Base-by-base conservation (phyloP, 2,329 filamentous ascomycete species). In the Magnaporthiopsis poae region DNA sequence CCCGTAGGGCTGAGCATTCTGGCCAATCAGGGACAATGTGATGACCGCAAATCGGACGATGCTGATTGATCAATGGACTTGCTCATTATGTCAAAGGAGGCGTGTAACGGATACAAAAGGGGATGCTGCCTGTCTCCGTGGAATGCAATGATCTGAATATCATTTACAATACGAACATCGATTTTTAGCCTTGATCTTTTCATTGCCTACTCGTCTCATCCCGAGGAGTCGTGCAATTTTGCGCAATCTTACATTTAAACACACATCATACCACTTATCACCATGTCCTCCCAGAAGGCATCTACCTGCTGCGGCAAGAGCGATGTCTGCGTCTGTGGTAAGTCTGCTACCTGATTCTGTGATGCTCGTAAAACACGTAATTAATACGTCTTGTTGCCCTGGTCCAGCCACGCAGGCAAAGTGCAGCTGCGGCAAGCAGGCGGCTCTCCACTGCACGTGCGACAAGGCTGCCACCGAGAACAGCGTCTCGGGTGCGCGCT, bases 391-490 rank as follows among this genome's bases (percentile, higher is more conserved):
- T 61, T 25, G 18, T 11, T 25, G 18, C 36, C 31, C 29, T 63
- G 29, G 27, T 61, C 71, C 74, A 86, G 86, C 86, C 71, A 77
- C 86, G 72, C 82, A 88, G 77, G 87, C 87, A 11, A 88, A 82
- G 68, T 96, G 92, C 86, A 96, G 91, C 21, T 98, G 94, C 77
- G 94, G 94, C 75, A 88, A 96, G 82, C 85, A 95, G 76, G 86
- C 88, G 4, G 94, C 94, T 64, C 86, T 96, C 63, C 84, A 93
- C 76, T 98, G 94, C 86, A 90, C 82, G 69, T 97, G 94, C 81
- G 86, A 86, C 73, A 93, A 91, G 78, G 85, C 92, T 4, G 70
- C 83, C 4, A 78, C 81, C 21, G 93, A 97, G 83, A 97, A 97
- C 82, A 79, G 80, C 60, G 76, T 91, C 66, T 77, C 81, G 8